These are phyloP conservation scores for Chionographis japonica DNA, from an alignment of 106 monocot species.

Conservation along the genomic window DNA sequence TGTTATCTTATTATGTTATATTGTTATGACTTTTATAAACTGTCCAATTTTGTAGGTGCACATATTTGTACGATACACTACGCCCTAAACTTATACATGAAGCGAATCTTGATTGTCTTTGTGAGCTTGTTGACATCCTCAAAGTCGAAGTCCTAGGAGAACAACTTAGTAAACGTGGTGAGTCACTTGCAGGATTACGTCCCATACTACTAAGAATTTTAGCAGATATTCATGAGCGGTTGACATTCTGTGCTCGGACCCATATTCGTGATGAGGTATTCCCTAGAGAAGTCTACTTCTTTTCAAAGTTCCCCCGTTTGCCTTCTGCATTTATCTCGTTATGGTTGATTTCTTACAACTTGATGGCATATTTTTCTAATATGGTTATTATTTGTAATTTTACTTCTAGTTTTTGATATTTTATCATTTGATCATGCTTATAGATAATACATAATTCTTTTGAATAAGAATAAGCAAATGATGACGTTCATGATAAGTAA, in stretches of 20 bases:
- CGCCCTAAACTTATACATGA: slow-evolving; percentile 94
- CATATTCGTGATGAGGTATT: slow-evolving; percentile 94
- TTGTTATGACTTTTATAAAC: not conserved
- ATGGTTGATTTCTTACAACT: too few relatives aligned
- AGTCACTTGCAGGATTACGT: slow-evolving; percentile 77
- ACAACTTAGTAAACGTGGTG: slow-evolving; percentile 73
- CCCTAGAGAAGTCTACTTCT: not conserved
- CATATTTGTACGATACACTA: slow-evolving; percentile 86
- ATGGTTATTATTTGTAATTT: not conserved
- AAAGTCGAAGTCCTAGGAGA: slow-evolving; percentile 94
- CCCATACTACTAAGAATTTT: slow-evolving; percentile 84
- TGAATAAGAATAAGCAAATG: too few relatives aligned
- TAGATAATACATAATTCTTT: too few relatives aligned
- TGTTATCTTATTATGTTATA: not conserved
- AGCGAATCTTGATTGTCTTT: slow-evolving; percentile 80
- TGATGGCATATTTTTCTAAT: too few relatives aligned
- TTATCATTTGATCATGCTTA: too few relatives aligned
- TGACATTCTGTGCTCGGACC: slow-evolving; percentile 92
- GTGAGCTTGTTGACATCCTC: slow-evolving; percentile 97
- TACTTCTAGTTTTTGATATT: not conserved
- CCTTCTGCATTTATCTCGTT: not conserved
- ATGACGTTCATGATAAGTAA: too few relatives aligned
- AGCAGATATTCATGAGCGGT: slow-evolving; percentile 85
- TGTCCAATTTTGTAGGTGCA: slow-evolving; percentile 58
- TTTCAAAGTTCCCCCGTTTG: not conserved